phyloP scores from a whole-genome alignment of 495 filamentous ascomycete genomes.

The Jackrogersella minutella region DNA sequence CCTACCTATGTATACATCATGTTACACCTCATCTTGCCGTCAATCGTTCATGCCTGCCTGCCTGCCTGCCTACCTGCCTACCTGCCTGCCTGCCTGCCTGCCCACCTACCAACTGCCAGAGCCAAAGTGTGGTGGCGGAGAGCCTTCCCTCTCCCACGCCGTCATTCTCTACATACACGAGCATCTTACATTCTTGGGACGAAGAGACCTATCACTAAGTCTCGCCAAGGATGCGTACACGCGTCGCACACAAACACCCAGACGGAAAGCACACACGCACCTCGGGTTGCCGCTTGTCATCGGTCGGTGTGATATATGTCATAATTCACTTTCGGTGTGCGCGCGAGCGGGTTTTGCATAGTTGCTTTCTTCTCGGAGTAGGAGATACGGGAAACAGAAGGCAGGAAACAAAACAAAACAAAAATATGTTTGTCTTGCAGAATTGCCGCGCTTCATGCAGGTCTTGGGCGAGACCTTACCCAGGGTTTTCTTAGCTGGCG shows the following conservation, averaged over 20 bases:
- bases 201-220: conserved; percentile 26
- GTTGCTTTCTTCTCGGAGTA: conserved; percentile 2
- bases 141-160: conserved; percentile 3
- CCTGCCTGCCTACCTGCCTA: too few relatives aligned
- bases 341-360: conserved; percentile 19
- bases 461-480: conserved; percentile 38
- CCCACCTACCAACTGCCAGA: too few relatives aligned
- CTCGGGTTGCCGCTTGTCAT: conserved; percentile 20
- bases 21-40: conserved; percentile 8
- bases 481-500: conserved; percentile 19
- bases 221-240: conserved; percentile 34
- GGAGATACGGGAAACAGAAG: neutral
- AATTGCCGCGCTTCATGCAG: conserved; percentile 36
- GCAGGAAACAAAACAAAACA: neutral
- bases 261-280: conserved; percentile 10
- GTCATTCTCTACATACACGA: conserved; percentile 7
- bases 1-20: conserved; percentile 1
- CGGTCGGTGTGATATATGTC: conserved; percentile 32
- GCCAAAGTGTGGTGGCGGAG: neutral
- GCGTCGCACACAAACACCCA: conserved; percentile 33
- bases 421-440: conserved; percentile 27
- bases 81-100: too few relatives aligned
- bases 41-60: conserved; percentile 3
- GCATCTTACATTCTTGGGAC: conserved; percentile 27
- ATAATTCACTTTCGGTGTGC: conserved; percentile 37